Base-by-base conservation (phyloP, 2,329 filamentous ascomycete genomes). In the Botrytis squamosa region DNA sequence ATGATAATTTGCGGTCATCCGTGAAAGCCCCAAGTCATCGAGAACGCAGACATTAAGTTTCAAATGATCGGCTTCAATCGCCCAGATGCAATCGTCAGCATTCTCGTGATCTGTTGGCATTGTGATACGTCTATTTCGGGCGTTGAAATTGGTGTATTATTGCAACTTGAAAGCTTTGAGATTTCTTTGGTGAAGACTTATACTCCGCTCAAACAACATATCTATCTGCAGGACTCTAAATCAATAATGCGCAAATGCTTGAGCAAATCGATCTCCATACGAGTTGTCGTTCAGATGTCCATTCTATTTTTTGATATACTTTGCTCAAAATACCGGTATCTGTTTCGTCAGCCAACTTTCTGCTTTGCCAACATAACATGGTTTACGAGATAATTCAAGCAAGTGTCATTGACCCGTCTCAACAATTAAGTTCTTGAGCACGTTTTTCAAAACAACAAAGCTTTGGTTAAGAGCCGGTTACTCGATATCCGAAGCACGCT, bases 401-500 rank as follows among this genome's bases (percentile, higher is more conserved):
- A 68, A 57, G 46, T 68, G 66, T 42, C n/a, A 52, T 67, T 55
- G 44, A 55, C n/a, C 22, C 20, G 46, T n/a, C 46, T 67, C 25
- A 40, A 67, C 22, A 6, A 20, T 29, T 25, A 14, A 29, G 22
- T 12, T 52, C 18, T 10, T 42, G 49, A 68, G 65, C 46, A 68
- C 33, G 33, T 25, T 55, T 49, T 40, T 22, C 46, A 29, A 68
- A 52, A 57, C 49, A 57, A 42, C 18, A 57, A 42, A 57, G 49
- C 66, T 57, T 29, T 29, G n/a, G 4, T 29, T 55, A 9, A 55
- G 52, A 40, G 38, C n/a, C 29, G 66, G 66, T 22, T 68, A 40
- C 49, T 57, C 49, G 22, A 42, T 9, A 57, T 68, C 66, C 66
- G 66, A 68, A 68, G 66, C 66, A 68, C n/a, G 36, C 49, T 68